A percentile compares a stretch with the other conserved stretches of the same genome.
Evolutionary conservation across 2,329 filamentous ascomycete genomes (phyloP).

Genomic region (Bipolaris oryzae): DNA sequence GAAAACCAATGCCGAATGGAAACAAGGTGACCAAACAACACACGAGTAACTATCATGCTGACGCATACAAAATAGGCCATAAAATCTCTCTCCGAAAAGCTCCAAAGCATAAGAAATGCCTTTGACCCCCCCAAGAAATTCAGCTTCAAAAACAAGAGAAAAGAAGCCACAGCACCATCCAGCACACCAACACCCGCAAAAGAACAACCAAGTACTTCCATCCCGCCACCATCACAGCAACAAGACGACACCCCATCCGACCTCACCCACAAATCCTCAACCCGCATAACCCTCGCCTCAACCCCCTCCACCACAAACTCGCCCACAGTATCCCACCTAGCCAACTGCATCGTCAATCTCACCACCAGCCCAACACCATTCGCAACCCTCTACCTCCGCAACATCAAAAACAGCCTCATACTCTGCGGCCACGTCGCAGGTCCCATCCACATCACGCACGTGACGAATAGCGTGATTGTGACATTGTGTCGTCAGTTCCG

Average conservation of each 20-base stretch:
- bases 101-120: conserved; percentile 71
- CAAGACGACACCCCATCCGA: neutral
- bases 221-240: conserved; percentile 39
- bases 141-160: conserved; percentile 72
- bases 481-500: conserved; percentile 79
- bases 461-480: conserved; percentile 77
- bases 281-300: conserved; percentile 76
- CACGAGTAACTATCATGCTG: neutral
- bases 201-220: conserved; percentile 34
- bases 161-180: conserved; percentile 50
- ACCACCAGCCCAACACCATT: conserved; percentile 61
- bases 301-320: conserved; percentile 74
- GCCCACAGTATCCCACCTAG: conserved; percentile 72
- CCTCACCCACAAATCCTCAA: conserved; percentile 38
- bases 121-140: conserved; percentile 78
- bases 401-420: conserved; percentile 73
- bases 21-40: conserved; percentile 49
- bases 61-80: conserved; percentile 66
- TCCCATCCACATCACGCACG: conserved; percentile 79
- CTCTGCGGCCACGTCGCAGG: conserved; percentile 80
- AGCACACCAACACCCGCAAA: conserved; percentile 12
- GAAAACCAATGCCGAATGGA: conserved; percentile 54
- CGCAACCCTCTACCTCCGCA: conserved; percentile 71
- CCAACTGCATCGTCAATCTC: conserved; percentile 79
- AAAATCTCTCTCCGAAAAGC: conserved; percentile 78